These are phyloP conservation scores for Fusarium longipes DNA, from an alignment of 2,329 filamentous ascomycete genomes.

Conservation along the genomic window DNA sequence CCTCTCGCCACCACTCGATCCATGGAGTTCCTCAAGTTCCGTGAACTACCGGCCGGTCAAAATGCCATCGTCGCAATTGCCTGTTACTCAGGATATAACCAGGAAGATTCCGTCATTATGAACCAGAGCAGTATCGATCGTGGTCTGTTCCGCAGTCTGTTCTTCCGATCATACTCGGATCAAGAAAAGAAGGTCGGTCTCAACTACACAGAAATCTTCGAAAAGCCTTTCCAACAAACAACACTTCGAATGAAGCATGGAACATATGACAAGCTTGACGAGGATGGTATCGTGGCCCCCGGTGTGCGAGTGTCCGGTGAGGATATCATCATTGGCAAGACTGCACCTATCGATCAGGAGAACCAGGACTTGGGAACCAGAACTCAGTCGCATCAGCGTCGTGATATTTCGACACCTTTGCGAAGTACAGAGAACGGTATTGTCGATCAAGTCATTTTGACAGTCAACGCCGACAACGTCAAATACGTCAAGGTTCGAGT, in stretches of 20 bases:
- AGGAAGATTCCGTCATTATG: constrained; percentile 99
- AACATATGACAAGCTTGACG: constrained; percentile 97
- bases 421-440: constrained; percentile 97
- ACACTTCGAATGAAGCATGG: constrained; percentile 94
- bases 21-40: constrained; percentile 99
- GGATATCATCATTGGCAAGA: constrained; percentile 99
- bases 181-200: constrained; percentile 96
- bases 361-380: constrained; percentile 93
- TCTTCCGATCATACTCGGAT: constrained; percentile 97
- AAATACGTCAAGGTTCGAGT: constrained; percentile 98
- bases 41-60: constrained; percentile 94
- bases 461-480: constrained; percentile 92
- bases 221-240: constrained; percentile 90
- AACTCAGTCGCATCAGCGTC: constrained; percentile 89
- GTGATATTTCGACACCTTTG: constrained; percentile 94
- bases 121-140: constrained; percentile 99
- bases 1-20: constrained; percentile 94
- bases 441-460: constrained; percentile 91
- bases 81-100: constrained; percentile 98
- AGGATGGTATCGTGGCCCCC: constrained; percentile 93
- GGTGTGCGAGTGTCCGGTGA: constrained; percentile 96
- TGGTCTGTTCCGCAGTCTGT: constrained; percentile 95
- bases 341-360: constrained; percentile 91
- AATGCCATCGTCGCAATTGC: constrained; percentile 98
- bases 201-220: constrained; percentile 91